Evolutionary conservation across 2,329 filamentous ascomycete species (phyloP), one percentile per base, ranked within the genome.

Genomic region (Trichoderma guizhouense): DNA sequence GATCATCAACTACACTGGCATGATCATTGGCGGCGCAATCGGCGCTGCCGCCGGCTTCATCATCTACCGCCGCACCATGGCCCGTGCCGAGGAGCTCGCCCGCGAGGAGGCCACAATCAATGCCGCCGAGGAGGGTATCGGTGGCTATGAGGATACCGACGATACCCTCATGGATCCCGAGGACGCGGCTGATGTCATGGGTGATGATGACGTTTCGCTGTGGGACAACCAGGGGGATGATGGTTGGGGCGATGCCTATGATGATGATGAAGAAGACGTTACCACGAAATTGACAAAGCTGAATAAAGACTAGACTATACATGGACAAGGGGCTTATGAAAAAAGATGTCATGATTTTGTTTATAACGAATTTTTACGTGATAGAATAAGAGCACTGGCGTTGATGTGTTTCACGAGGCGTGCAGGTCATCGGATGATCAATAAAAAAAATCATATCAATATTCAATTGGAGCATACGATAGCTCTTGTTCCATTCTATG

Each of bases 1-100:
- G 80, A 86, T 90, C 32, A 85, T 98, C 77, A 97, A 96, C 82
- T 97, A 97, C 80, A 81, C 91, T 28, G 92, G 90, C 82, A 98
- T 98, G 81, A 79, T 89, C 15, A 81, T 95, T 72, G 92, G 93
- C 32, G 88, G 89, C 64, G 78, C 89, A 26, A 84, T 97, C 14
- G 96, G 96, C 60, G 83, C 92, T 26, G 87, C 84, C 30, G 94
- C 96, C 3, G 95, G 94, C 18, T 92, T 90, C 81, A 86, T 97
- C 81, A 97, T 99, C 79, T 99, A 97, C 83, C 87, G 87, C 68
- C 86, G 88, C 72, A 91, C 89, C 70, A 90, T 91, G 86, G 85
- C 87, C 53, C 85, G 89, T 67, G 89, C 89, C 21, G 86, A 85
- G 64, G 86, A 90, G 80, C 82, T 91, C 39, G 86, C 85, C 14